Conservation (phyloP, 768 basidiomycete genomes). For the Tricholoma sp. region DNA sequence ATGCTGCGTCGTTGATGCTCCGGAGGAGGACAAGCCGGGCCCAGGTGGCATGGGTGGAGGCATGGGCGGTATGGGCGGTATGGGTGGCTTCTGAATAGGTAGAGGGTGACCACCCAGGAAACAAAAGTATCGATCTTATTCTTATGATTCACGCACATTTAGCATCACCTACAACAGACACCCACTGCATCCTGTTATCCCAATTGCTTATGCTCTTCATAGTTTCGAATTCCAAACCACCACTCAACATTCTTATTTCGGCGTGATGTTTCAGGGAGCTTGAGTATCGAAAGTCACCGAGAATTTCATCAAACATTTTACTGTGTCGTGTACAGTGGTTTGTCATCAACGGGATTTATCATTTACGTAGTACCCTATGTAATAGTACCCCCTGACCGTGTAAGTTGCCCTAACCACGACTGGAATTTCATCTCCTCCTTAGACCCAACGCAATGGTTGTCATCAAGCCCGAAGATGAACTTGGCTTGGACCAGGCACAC, state of each 20-base stretch:
- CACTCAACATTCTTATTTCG: not conserved
- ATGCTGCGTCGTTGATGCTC: conserved; percentile 86
- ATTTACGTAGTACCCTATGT: too few relatives aligned
- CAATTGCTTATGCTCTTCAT: not conserved
- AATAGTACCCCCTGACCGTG: too few relatives aligned
- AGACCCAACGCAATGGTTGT: too few relatives aligned
- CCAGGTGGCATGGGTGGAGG: conserved; percentile 43
- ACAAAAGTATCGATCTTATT: conserved; percentile 3
- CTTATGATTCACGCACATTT: conserved; percentile 1
- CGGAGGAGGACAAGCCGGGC: conserved; percentile 66
- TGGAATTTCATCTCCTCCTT: too few relatives aligned
- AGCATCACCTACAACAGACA: not conserved
- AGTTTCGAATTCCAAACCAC: conserved; percentile 1
- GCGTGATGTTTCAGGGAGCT: too few relatives aligned
- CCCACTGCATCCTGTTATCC: conserved; percentile 1
- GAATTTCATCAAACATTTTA: too few relatives aligned
- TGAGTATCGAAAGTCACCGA: too few relatives aligned
- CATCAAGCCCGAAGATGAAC: too few relatives aligned
- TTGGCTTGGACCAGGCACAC: too few relatives aligned
- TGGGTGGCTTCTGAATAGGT: conserved; percentile 28
- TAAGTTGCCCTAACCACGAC: too few relatives aligned
- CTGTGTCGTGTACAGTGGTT: too few relatives aligned
- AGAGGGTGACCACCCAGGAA: not conserved
- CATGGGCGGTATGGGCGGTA: conserved; percentile 40
- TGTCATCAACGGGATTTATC: too few relatives aligned